Evolutionary conservation across 169 alveolate species (phyloP).

Genomic region (Eimeria necatrix): DNA sequence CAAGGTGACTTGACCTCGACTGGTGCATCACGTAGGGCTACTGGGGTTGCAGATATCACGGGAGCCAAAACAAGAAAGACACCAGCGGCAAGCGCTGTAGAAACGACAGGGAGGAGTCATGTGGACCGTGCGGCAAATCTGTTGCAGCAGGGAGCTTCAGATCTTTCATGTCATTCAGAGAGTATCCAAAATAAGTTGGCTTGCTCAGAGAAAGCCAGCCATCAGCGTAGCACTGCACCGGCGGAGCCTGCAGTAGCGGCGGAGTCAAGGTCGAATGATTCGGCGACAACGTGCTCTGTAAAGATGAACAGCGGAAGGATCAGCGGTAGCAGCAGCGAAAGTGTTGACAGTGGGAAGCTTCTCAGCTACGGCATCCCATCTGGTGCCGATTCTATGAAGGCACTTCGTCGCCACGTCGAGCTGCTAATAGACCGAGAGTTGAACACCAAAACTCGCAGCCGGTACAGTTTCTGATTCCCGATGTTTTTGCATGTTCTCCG

Average conservation of each 20-base stretch:
- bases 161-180: no score
- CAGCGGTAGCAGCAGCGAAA: neutral
- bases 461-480: neutral
- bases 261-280: neutral
- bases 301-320: neutral
- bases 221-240: no score
- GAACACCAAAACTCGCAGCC: conserved; percentile 64
- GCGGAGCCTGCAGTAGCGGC: neutral
- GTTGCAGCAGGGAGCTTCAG: no score
- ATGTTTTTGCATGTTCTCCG: neutral
- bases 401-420: conserved; percentile 65
- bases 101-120: no score
- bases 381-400: conserved; percentile 58
- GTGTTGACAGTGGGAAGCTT: neutral
- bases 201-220: no score
- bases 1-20: no score
- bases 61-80: no score
- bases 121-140: no score
- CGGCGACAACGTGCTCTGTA: neutral
- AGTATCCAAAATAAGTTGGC: no score
- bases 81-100: no score
- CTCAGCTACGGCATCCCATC: conserved; percentile 28
- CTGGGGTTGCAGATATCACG: no score
- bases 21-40: no score
- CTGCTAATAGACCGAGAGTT: conserved; percentile 61